Evolutionary conservation across 805 yeast species (phyloP), one percentile per base, ranked within the genome.

Genomic region (Cyberlindnera xishuangbannaensis): DNA sequence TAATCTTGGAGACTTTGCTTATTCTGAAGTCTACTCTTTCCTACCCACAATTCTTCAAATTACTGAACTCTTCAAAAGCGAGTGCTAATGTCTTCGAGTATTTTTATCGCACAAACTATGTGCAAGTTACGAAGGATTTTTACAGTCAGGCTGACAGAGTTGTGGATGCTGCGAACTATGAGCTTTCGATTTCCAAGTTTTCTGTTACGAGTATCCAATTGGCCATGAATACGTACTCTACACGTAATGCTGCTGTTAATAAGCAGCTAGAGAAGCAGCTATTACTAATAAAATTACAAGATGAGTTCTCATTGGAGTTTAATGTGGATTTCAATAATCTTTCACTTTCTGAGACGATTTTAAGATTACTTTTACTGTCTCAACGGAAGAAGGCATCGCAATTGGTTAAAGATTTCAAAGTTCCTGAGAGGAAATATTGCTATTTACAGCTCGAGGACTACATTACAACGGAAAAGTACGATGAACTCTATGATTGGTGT

Each of bases 41-140:
- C 1, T 48, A 67, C 2, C 76, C 92, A 0, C 82, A 78, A 31
- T 78, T 90, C 41, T 81, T 81, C 57, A 76, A 78, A 41, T 44
- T 82, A 4, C 52, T 90, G 29, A 76, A 73, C 43, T 62, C 65
- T 37, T 58, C 61, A 43, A 55, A 64, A 26, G 44, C 61, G 34
- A 70, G 74, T 31, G 31, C 44, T 27, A 58, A 41, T 46, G 51
- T 41, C 30, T 64, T 36, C 57, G 55, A 44, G 17, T 59, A 55
- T 40, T 43, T 59, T 51, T 48, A 65, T 42, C 44, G 48, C 11
- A 54, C 78, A 4, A n/a, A n/a, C n/a, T n/a, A n/a, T n/a, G n/a
- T n/a, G n/a, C n/a, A n/a, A n/a, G n/a, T n/a, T n/a, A n/a, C n/a
- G n/a, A 62, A 61, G 39, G 80, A 76, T 42, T 79, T 66, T 43